Evolutionary conservation across 108 stramenopile genomes (phyloP).

Genomic region (Ochromonas danica): DNA sequence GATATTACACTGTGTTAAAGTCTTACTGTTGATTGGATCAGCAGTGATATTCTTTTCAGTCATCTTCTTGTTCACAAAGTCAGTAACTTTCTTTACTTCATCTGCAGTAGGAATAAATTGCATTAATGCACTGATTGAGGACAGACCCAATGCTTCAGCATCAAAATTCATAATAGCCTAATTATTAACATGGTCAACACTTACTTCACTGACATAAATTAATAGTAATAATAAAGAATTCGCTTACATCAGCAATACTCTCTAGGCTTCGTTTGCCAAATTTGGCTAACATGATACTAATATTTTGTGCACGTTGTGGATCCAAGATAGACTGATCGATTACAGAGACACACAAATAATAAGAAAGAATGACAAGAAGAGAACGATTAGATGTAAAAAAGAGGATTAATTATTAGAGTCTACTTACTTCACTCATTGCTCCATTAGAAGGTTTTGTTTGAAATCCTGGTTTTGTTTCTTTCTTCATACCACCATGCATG

Average conservation of each 20-base stretch:
- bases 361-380: not conserved
- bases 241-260: not conserved
- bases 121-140: not conserved
- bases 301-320: slow-evolving; percentile 19
- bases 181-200: not conserved
- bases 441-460: not conserved
- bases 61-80: not conserved
- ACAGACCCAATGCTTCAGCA: not conserved
- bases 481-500: not conserved
- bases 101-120: slow-evolving; percentile 20
- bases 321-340: not conserved
- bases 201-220: not conserved
- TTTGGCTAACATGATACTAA: slow-evolving; percentile 33
- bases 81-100: slow-evolving; percentile 7
- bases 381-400: not conserved
- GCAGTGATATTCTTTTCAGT: not conserved
- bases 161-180: slow-evolving; percentile 26
- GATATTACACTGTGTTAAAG: not conserved
- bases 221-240: not conserved
- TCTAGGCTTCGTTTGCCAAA: slow-evolving; percentile 27
- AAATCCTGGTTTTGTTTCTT: not conserved
- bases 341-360: not conserved
- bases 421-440: not conserved
- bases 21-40: not conserved
- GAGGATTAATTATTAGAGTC: not conserved